Evolutionary conservation across 2,329 filamentous ascomycete species (phyloP).

Genomic region (Reticulascus tulasneorum): DNA sequence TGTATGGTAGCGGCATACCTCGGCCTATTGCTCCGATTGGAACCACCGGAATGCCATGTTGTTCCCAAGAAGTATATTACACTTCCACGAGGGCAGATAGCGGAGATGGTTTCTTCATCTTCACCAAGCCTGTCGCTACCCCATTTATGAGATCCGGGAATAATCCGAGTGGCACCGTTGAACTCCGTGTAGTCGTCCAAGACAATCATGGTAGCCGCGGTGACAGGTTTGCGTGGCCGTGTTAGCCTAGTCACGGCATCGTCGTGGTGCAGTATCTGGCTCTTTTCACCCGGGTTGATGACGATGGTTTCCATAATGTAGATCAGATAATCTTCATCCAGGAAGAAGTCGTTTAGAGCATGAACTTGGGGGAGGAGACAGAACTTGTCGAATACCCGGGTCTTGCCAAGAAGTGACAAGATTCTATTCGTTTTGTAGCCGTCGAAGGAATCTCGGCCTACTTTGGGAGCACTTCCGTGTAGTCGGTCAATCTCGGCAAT

Average conservation of each 20-base stretch:
- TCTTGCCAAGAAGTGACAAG: constrained; percentile 34
- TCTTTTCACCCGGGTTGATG: constrained; percentile 31
- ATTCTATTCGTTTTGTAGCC: constrained; percentile 31
- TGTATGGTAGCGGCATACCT: constrained; percentile 33
- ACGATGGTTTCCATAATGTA: constrained; percentile 31
- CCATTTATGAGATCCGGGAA: constrained; percentile 31
- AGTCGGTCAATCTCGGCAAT: constrained; percentile 3
- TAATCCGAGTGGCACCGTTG: constrained; percentile 30
- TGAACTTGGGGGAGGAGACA: constrained; percentile 27
- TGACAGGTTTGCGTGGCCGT: constrained; percentile 27
- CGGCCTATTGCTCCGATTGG: constrained; percentile 23
- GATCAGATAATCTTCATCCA: constrained; percentile 32
- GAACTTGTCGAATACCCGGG: constrained; percentile 33
- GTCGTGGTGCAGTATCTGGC: constrained; percentile 31
- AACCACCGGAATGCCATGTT: constrained; percentile 32
- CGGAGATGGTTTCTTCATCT: constrained; percentile 24
- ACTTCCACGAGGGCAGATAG: constrained; percentile 30
- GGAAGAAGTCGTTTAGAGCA: constrained; percentile 33
- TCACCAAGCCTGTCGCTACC: constrained; percentile 17
- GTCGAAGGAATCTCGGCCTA: constrained; percentile 31
- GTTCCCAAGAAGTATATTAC: constrained; percentile 30
- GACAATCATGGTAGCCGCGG: constrained; percentile 24
- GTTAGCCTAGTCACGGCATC: constrained; percentile 24
- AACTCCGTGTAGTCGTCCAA: constrained; percentile 26
- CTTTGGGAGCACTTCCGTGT: constrained; percentile 12